Percentiles rank a stretch among this genome's conserved stretches.
These are phyloP conservation scores for Phylloporus sp. DNA, from an alignment of 768 basidiomycete genomes.

Conservation along the genomic window DNA sequence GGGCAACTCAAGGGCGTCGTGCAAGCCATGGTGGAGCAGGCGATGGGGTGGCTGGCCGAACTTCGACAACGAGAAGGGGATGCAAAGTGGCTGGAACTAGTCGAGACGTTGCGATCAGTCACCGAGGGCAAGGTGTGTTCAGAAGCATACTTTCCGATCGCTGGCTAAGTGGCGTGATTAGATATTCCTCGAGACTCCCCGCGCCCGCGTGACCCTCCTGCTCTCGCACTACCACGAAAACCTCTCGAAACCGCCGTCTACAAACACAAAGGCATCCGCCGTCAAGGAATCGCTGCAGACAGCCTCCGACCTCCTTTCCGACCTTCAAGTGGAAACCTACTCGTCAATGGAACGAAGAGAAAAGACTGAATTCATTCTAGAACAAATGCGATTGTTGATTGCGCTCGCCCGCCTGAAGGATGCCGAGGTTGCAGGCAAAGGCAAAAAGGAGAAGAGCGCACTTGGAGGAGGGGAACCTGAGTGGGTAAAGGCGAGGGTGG, in stretches of 20 bases:
- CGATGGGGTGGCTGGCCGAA: slow-evolving; percentile 76
- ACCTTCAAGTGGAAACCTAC: slow-evolving; percentile 98
- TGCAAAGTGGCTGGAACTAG: slow-evolving; percentile 78
- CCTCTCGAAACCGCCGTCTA: slow-evolving; percentile 44
- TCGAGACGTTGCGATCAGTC: slow-evolving; percentile 84
- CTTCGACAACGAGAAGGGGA: slow-evolving; percentile 63
- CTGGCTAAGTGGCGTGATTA: slow-evolving; percentile 29
- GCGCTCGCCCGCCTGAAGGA: slow-evolving; percentile 75
- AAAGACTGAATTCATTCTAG: slow-evolving; percentile 96
- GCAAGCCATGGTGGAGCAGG: slow-evolving; percentile 86
- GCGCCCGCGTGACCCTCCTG: slow-evolving; percentile 87
- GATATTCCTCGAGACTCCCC: slow-evolving; percentile 96
- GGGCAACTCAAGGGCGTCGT: slow-evolving; percentile 91
- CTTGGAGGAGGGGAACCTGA: slow-evolving; percentile 76
- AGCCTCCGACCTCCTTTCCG: slow-evolving; percentile 87
- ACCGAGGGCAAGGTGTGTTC: slow-evolving; percentile 90
- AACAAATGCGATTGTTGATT: slow-evolving; percentile 92
- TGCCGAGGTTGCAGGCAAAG: slow-evolving; percentile 51
- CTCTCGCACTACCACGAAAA: slow-evolving; percentile 83
- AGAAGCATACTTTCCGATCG: not conserved
- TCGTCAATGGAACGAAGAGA: slow-evolving; percentile 97
- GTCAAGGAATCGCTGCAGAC: slow-evolving; percentile 70
- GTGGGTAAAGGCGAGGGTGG: slow-evolving; percentile 90
- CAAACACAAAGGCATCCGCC: slow-evolving; percentile 33
- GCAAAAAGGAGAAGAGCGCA: slow-evolving; percentile 50